These are phyloP conservation scores for Falciphora oryzae DNA, from an alignment of 2,329 filamentous ascomycete genomes.

Conservation along the genomic window DNA sequence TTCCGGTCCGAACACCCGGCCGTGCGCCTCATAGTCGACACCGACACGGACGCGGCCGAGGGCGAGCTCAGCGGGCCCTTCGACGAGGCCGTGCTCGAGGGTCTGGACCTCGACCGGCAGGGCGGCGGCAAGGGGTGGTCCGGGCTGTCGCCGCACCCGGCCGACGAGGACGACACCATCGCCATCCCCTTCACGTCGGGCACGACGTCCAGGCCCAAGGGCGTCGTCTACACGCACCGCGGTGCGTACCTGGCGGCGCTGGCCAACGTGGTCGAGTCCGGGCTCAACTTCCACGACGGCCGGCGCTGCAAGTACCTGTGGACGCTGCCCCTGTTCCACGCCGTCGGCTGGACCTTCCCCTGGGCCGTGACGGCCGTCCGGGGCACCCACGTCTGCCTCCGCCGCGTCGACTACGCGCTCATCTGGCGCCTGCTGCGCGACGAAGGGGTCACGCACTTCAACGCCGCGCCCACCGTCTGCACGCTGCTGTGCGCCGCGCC, in stretches of 20 bases:
- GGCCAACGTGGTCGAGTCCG: conserved; percentile 83
- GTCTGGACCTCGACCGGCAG: conserved; percentile 64
- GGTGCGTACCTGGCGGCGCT: conserved; percentile 80
- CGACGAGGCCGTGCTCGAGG: conserved; percentile 77
- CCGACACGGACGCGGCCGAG: conserved; percentile 71
- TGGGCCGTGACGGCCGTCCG: conserved; percentile 82
- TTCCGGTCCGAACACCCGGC: conserved; percentile 57
- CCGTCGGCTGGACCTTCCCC: conserved; percentile 78
- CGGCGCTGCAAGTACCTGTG: conserved; percentile 74
- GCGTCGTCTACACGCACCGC: conserved; percentile 86
- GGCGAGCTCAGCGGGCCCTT: conserved; percentile 74
- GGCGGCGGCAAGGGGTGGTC: conserved; percentile 68
- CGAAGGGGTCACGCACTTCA: conserved; percentile 89
- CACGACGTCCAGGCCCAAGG: conserved; percentile 87
- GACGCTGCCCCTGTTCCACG: conserved; percentile 84
- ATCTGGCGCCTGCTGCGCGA: conserved; percentile 88
- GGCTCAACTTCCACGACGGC: conserved; percentile 64
- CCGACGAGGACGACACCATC: conserved; percentile 72
- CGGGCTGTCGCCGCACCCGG: conserved; percentile 49
- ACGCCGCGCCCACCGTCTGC: conserved; percentile 93
- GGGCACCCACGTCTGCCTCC: conserved; percentile 89
- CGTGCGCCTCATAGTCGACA: conserved; percentile 71
- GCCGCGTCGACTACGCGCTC: conserved; percentile 90
- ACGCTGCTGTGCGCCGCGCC: conserved; percentile 79
- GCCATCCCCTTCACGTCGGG: conserved; percentile 92